Evolutionary conservation across 2,329 filamentous ascomycete species (phyloP).

Genomic region (Chaetomium strumarium): DNA sequence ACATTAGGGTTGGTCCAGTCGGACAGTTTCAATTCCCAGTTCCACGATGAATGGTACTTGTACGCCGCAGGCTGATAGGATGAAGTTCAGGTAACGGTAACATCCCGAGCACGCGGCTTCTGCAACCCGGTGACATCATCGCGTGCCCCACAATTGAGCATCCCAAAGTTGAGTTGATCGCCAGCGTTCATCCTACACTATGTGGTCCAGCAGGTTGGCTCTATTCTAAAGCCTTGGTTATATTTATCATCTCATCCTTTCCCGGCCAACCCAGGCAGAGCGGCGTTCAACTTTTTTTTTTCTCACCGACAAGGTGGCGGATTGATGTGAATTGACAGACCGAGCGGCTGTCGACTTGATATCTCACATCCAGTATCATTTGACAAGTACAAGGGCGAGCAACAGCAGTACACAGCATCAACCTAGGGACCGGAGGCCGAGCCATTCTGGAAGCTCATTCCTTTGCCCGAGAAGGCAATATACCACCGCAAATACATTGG

Average conservation of each 20-base stretch:
- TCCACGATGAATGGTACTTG: too few relatives aligned
- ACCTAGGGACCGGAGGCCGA: background rate
- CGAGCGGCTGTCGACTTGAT: background rate
- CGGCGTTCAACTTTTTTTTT: background rate
- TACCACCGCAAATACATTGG: background rate
- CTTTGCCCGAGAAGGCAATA: background rate
- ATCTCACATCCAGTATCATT: background rate
- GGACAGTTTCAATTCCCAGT: too few relatives aligned
- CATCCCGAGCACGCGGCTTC: background rate
- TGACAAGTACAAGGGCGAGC: background rate
- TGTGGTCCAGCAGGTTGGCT: background rate
- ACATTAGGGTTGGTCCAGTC: too few relatives aligned
- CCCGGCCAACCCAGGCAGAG: background rate
- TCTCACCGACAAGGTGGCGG: slow-evolving; percentile 3
- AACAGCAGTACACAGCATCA: background rate
- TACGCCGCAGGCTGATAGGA: background rate
- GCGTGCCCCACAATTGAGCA: background rate
- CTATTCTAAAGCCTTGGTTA: background rate
- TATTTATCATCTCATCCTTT: background rate
- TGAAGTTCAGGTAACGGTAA: background rate
- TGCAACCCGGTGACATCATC: slow-evolving; percentile 10
- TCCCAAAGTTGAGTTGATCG: background rate
- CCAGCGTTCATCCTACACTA: background rate
- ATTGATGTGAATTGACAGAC: background rate
- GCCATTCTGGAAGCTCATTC: background rate